Base-by-base conservation (phyloP, 164 flowering plant genomes). In the Taxillus chinensis region DNA sequence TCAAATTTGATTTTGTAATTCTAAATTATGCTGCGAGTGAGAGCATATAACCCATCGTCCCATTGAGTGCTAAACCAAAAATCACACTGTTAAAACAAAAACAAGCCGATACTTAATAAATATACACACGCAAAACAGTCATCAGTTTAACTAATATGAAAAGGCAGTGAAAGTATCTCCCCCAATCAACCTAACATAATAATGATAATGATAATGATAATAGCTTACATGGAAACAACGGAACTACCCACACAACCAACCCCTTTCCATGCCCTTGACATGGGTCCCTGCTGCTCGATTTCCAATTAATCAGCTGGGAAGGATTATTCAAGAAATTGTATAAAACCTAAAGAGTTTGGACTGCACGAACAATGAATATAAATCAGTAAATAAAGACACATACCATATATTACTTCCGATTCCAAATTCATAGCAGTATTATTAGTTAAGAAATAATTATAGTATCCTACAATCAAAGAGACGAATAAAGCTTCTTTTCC, bases 231-330 rank as follows among this genome's bases (percentile, higher is more conserved):
- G 53, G 89, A 78, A 41, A 79, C 87, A 40, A 92, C 87, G 58
- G 87, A 81, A 52, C 92, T 76, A 12, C 92, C 96, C 41, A 77
- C 71, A 54, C 98, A 92, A 13, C 78, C 72, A 50, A 92, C 65
- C 59, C 98, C 98, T 71, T 72, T 83, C 98, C 96, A 92, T 52
- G 89, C 73, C 71, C 92, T 49, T 72, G 83, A 75, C 98, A 92
- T 0, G 98, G 97, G 84, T 92, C 98, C 41, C 92, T 95, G 15
- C 86, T 85, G 69, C 64, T 78, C 1, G 80, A 73, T 75, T 79
- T 84, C 97, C 98, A 92, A 45, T 83, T 80, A 52, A 85, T 78
- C 59, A 92, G 77, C 80, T 84, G 86, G 60, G 80, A 54, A 55
- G 98, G 83, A 65, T 76, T 80, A 68, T 85, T 86, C 67, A 92